Evolutionary conservation across 805 yeast species (phyloP), one percentile per base, ranked within the genome.

Genomic region (Candida krabiensis): DNA sequence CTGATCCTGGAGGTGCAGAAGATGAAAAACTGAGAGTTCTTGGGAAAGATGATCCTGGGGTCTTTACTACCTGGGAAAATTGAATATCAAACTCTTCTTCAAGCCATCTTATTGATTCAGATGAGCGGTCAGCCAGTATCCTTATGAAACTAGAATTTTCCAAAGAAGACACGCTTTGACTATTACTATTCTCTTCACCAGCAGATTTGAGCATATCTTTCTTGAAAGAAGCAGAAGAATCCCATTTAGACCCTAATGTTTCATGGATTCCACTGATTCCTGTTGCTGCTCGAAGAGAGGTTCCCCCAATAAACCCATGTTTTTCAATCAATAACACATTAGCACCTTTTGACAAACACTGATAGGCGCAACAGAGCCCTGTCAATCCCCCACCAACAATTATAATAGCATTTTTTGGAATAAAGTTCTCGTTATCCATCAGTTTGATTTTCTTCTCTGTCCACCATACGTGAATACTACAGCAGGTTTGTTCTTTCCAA

Each of bases 181-280:
- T 70, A 43, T 77, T 75, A 13, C 28, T 32, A 18, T 23, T 18
- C 22, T 27, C 24, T 7, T 8, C 25, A 4, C 15, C 27, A 5
- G 88, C 87, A 4, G 86, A 76, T 28, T 69, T 73, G 28, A 77
- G 51, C 0, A 91, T 77, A 55, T 86, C 95, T 3, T 73, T 56
- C 40, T 73, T 71, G 56, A 86, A 86, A 30, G 66, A 62, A 16
- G 75, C 75, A 1, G 73, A 73, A 2, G 80, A 64, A 53, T 86
- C 95, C 52, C 81, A 89, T 23, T 11, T 29, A 5, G 25, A 14
- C 11, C 28, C 12, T 2, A 84, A 73, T 9, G 70, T 50, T 0
- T 90, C 79, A 26, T 69, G 60, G 2, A 83, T 79, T 11, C 91
- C 96, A 52, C 77, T 79, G 45, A 80, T 80, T 6, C 86, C 86